Conservation (phyloP, 2,329 filamentous ascomycete genomes). For the Hypoxylon sp. region DNA sequence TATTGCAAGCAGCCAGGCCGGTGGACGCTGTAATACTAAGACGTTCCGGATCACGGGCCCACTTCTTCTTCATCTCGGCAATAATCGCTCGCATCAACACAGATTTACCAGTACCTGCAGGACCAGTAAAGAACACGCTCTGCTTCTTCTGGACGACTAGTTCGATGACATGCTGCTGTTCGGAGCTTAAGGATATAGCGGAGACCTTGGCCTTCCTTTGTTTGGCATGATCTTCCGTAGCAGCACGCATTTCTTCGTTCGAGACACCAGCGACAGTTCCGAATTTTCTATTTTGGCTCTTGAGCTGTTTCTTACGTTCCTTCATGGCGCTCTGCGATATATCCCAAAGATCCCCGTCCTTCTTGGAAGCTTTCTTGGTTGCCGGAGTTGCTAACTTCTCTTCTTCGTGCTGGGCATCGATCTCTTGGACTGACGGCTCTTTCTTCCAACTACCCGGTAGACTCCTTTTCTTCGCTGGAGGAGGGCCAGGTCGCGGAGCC, state of each 20-base stretch:
- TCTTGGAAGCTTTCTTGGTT: slow-evolving; percentile 49
- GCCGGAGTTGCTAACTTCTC: slow-evolving; percentile 46
- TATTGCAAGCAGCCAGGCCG: slow-evolving; percentile 93
- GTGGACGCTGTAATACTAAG: slow-evolving; percentile 96
- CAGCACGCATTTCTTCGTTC: slow-evolving; percentile 58
- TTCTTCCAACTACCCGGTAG: slow-evolving; percentile 63
- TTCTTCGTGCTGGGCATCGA: slow-evolving; percentile 46
- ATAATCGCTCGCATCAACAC: slow-evolving; percentile 93
- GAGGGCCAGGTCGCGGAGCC: slow-evolving; percentile 41
- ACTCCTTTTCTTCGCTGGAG: slow-evolving; percentile 66
- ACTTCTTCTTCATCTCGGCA: slow-evolving; percentile 78
- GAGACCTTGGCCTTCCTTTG: slow-evolving; percentile 53
- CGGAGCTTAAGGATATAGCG: slow-evolving; percentile 78
- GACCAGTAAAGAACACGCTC: slow-evolving; percentile 98
- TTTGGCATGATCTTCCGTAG: slow-evolving; percentile 46
- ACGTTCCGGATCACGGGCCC: slow-evolving; percentile 77
- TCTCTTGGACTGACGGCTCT: slow-evolving; percentile 47
- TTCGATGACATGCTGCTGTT: slow-evolving; percentile 84
- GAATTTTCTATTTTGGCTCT: slow-evolving; percentile 64
- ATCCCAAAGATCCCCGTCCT: slow-evolving; percentile 67
- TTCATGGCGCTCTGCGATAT: slow-evolving; percentile 77
- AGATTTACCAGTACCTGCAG: slow-evolving; percentile 95
- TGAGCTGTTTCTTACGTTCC: slow-evolving; percentile 79
- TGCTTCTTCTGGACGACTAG: slow-evolving; percentile 81
- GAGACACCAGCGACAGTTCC: slow-evolving; percentile 51